Evolutionary conservation across 345 rosid genomes (phyloP), one percentile per base, ranked within the genome.

Genomic region (Dipteronia sinensis): DNA sequence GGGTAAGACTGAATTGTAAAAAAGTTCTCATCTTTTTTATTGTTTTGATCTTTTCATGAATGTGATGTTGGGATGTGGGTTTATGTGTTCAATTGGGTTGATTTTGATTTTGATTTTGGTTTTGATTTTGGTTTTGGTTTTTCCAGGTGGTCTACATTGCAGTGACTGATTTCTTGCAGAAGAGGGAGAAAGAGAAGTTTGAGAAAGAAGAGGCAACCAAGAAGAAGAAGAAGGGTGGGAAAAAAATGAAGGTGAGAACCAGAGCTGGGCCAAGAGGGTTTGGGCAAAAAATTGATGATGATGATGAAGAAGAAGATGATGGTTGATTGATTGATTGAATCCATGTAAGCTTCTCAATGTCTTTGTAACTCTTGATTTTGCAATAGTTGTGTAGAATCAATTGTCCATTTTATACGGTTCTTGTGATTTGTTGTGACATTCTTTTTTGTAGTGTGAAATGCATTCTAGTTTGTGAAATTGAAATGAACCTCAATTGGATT

Each of bases 141-240:
- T 34, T 34, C 6, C 89, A 95, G 98, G 94, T 87, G n/a, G 83
- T 87, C 66, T 95, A 91, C 82, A 85, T 91, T 17, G 95, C 77
- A 53, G 95, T 90, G 62, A 88, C 92, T 46, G 97, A 95, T 65
- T 92, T 86, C 82, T 65, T 93, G 58, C 87, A 82, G 87, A 95
- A 90, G 82, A 90, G 90, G 87, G 93, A 91, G 76, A 85, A 79
- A 38, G 96, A 91, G 47, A 92, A 88, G 88, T 88, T 88, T 82
- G 90, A 88, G 83, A 94, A 90, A 72, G 91, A 92, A 70, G 89
- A 89, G 67, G 90, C 86, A 31, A 83, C 86, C n/a, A 87, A 84
- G 85, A 86, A 76, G 81, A 93, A 92, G 92, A 86, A 82, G 67
- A 70, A 56, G 31, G 53, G 88, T 71, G 89, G 86, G 29, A 90